These are phyloP conservation scores for Colletotrichum echinochloae DNA, from an alignment of 2,329 filamentous ascomycete genomes.

Conservation along the genomic window DNA sequence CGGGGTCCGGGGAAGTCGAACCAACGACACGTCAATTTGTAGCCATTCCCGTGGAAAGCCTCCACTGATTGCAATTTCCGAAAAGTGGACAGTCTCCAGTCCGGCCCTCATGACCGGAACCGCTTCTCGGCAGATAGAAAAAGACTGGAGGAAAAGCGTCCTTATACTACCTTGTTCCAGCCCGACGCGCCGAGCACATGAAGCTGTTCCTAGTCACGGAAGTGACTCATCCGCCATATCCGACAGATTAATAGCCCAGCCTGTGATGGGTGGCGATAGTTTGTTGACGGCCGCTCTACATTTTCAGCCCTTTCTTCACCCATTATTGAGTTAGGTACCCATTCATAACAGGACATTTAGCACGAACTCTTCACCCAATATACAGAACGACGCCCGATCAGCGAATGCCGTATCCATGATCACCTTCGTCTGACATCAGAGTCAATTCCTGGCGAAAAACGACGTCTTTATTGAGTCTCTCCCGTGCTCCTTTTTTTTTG, in stretches of 20 bases:
- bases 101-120: neutral
- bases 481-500: neutral
- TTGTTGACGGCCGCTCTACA: neutral
- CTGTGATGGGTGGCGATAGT: too few relatives aligned
- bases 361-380: neutral
- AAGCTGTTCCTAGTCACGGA: too few relatives aligned
- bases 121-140: neutral
- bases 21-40: neutral
- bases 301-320: neutral
- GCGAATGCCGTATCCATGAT: neutral
- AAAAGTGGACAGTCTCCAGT: neutral
- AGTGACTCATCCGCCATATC: neutral
- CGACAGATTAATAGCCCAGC: neutral
- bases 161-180: neutral
- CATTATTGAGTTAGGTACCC: neutral
- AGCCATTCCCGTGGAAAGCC: neutral
- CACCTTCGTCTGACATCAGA: neutral
- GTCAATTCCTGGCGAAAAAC: neutral
- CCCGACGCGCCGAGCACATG: neutral
- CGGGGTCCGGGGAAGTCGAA: constrained; percentile 4
- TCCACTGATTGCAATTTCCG: neutral
- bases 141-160: neutral
- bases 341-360: neutral
- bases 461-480: neutral
- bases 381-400: neutral